Evolutionary conservation across 495 filamentous ascomycete genomes (phyloP).

Genomic region (Penicillium parvum): DNA sequence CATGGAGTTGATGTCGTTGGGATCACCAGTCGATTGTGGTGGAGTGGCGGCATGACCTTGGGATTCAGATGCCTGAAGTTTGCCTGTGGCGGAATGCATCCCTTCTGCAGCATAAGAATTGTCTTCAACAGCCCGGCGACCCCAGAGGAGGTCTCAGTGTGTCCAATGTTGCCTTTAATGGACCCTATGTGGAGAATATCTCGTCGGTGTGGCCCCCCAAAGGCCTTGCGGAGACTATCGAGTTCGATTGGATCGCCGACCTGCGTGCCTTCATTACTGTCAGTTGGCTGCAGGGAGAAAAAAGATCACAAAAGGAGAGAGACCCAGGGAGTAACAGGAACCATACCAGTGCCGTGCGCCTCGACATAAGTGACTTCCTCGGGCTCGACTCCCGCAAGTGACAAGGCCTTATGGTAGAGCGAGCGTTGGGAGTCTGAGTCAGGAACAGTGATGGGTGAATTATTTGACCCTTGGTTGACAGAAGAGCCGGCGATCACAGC

Average conservation of each 20-base stretch:
- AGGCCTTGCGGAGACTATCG: conserved; percentile 25
- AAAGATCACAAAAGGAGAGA: no score
- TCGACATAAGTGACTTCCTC: conserved; percentile 25
- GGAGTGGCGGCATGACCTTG: background rate
- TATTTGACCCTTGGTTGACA: conserved; percentile 28
- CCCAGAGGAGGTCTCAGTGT: conserved; percentile 40
- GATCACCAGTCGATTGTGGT: background rate
- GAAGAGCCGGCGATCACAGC: conserved; percentile 45
- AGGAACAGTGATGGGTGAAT: conserved; percentile 33
- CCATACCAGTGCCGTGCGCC: conserved; percentile 34
- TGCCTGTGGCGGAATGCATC: conserved; percentile 28
- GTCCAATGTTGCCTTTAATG: conserved; percentile 43
- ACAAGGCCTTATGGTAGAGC: conserved; percentile 18
- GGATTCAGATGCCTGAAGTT: conserved; percentile 30
- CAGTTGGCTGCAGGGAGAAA: background rate
- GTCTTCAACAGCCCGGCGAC: conserved; percentile 36
- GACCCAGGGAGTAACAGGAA: no score
- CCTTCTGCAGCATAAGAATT: conserved; percentile 39
- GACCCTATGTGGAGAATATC: conserved; percentile 23
- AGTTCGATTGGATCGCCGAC: conserved; percentile 34
- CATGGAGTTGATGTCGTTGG: background rate
- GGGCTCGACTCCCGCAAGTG: conserved; percentile 7
- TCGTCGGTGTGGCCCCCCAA: conserved; percentile 17
- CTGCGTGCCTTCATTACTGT: conserved; percentile 19
- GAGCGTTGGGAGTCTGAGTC: conserved; percentile 27